Conservation (phyloP, 805 yeast species). For the Starmerella khaoyaiensis region DNA sequence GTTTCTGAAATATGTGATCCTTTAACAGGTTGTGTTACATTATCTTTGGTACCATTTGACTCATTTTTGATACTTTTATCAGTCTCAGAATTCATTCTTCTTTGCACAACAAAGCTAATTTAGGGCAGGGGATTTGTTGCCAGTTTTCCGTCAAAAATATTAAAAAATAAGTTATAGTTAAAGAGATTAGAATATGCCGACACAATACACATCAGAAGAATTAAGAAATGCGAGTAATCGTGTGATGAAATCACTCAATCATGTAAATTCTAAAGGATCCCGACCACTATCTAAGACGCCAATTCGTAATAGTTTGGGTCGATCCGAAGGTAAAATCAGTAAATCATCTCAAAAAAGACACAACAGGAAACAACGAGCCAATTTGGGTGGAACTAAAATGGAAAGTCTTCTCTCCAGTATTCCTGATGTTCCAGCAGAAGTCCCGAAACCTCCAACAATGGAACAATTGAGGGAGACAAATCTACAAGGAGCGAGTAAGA, state of each 20-base stretch:
- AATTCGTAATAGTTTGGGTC: constrained; percentile 19
- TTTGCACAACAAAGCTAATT: background rate
- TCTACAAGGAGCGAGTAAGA: constrained; percentile 5
- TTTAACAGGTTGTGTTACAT: no score
- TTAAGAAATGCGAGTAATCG: constrained; percentile 20
- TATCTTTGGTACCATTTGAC: no score
- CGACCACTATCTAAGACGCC: constrained; percentile 16
- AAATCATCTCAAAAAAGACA: constrained; percentile 21
- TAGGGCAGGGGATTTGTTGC: no score
- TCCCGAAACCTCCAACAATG: constrained; percentile 6
- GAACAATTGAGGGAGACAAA: constrained; percentile 12
- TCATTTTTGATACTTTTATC: no score
- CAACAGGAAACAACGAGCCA: constrained; percentile 17
- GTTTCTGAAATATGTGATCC: no score
- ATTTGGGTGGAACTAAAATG: constrained; percentile 21
- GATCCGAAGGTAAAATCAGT: constrained; percentile 12
- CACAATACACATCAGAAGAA: constrained; percentile 21
- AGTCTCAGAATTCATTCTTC: no score
- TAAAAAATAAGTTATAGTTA: no score
- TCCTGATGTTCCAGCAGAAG: constrained; percentile 12
- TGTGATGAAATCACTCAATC: constrained; percentile 22
- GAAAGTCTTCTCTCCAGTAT: constrained; percentile 16
- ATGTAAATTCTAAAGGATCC: constrained; percentile 12
- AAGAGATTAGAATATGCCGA: constrained; percentile 4
- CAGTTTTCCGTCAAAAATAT: no score